phyloP scores from a whole-genome alignment of 768 basidiomycete species.

The Phaffia tasmanica region DNA sequence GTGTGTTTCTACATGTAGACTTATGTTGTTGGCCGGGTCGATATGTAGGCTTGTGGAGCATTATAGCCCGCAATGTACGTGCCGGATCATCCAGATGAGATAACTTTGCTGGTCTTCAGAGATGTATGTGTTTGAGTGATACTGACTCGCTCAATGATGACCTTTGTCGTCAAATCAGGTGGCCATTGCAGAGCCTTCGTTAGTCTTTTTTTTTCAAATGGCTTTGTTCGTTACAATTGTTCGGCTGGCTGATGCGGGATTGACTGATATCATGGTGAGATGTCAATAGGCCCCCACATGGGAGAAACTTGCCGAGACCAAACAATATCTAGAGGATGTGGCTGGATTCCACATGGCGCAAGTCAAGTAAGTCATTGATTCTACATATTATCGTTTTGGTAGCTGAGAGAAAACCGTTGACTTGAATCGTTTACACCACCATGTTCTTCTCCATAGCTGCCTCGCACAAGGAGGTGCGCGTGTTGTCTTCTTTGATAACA shows the following conservation, averaged over 20 bases:
- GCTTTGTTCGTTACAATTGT: no score
- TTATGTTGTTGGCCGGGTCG: no score
- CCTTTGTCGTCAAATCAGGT: slow-evolving; percentile 28
- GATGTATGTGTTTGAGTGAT: neutral
- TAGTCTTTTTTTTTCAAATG: neutral
- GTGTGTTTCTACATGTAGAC: neutral
- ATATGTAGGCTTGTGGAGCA: slow-evolving; percentile 61
- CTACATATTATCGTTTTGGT: neutral
- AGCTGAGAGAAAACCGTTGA: neutral
- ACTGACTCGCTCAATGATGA: neutral
- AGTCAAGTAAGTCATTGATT: slow-evolving; percentile 41
- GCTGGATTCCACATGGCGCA: slow-evolving; percentile 57
- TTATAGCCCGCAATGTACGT: slow-evolving; percentile 67
- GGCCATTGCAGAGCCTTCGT: slow-evolving; percentile 63
- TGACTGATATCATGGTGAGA: neutral
- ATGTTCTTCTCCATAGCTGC: slow-evolving; percentile 43
- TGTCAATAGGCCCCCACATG: slow-evolving; percentile 54
- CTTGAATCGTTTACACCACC: neutral
- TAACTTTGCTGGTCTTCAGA: neutral
- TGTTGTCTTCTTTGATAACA: neutral
- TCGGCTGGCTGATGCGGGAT: neutral
- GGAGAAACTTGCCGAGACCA: slow-evolving; percentile 48
- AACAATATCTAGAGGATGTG: slow-evolving; percentile 42
- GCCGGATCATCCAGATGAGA: neutral
- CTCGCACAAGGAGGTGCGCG: slow-evolving; percentile 60